Conservation (phyloP, 164 flowering plant species). For the Malania oleifera region DNA sequence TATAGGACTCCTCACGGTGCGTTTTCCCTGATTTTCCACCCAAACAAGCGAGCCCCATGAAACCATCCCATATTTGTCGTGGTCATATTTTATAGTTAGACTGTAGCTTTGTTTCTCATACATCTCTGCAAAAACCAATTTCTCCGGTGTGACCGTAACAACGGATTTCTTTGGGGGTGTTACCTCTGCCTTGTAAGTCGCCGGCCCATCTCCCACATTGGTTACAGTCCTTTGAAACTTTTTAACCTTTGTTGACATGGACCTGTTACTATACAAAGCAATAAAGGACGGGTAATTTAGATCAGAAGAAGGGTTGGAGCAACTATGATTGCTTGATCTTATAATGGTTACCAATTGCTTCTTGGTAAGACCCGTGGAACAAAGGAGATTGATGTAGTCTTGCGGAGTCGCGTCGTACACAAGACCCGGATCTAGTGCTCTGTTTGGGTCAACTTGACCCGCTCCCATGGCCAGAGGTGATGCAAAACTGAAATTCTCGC, state of each 20-base stretch:
- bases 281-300: conserved; percentile 61
- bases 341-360: neutral
- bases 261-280: conserved; percentile 13
- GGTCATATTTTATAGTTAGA: conserved; percentile 8
- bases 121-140: conserved; percentile 28
- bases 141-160: conserved; percentile 25
- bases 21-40: conserved; percentile 34
- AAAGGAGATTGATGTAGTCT: neutral
- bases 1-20: conserved; percentile 50
- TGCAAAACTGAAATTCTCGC: conserved; percentile 13
- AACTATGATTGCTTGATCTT: conserved; percentile 12
- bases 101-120: conserved; percentile 32
- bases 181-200: conserved; percentile 31
- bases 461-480: neutral
- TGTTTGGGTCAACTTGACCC: neutral
- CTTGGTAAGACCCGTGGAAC: neutral
- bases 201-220: conserved; percentile 38
- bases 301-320: conserved; percentile 34
- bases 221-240: conserved; percentile 40
- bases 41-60: conserved; percentile 35
- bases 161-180: conserved; percentile 11
- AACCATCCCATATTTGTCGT: neutral
- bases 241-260: neutral
- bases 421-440: neutral
- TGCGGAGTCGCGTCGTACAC: neutral